Evolutionary conservation across 2,329 filamentous ascomycete species (phyloP).

Genomic region (Sporothrix brasiliensis): DNA sequence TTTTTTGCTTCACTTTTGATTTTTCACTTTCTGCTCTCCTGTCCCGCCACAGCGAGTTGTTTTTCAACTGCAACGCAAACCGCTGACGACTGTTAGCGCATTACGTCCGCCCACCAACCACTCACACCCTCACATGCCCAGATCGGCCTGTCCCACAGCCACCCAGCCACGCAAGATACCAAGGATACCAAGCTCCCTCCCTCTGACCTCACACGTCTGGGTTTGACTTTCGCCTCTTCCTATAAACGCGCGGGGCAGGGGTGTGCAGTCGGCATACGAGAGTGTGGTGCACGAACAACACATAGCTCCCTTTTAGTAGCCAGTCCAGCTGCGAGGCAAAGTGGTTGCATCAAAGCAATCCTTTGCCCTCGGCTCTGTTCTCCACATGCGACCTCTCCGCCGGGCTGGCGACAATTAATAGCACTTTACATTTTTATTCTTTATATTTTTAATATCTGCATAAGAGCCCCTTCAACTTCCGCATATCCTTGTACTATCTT

Average conservation of each 20-base stretch:
- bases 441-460: background rate
- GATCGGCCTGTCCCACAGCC: slow-evolving; percentile 27
- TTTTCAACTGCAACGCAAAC: background rate
- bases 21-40: background rate
- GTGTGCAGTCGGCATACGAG: background rate
- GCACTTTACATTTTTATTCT: background rate
- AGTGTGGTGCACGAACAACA: slow-evolving; percentile 18
- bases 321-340: slow-evolving; percentile 19
- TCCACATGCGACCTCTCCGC: slow-evolving; percentile 25
- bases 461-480: background rate
- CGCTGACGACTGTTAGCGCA: slow-evolving; percentile 10
- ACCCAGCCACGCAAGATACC: slow-evolving; percentile 29
- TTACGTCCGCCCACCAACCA: slow-evolving; percentile 4
- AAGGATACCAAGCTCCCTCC: slow-evolving; percentile 21
- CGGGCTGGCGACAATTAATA: slow-evolving; percentile 16
- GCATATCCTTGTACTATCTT: background rate
- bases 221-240: slow-evolving; percentile 1
- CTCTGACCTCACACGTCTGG: background rate
- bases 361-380: slow-evolving; percentile 4
- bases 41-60: background rate
- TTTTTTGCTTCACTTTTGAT: slow-evolving; percentile 5
- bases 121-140: background rate
- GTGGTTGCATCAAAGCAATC: slow-evolving; percentile 18
- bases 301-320: background rate
- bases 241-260: slow-evolving; percentile 6